Base-by-base conservation (phyloP, 768 basidiomycete genomes). In the Thelephora ganbajun region DNA sequence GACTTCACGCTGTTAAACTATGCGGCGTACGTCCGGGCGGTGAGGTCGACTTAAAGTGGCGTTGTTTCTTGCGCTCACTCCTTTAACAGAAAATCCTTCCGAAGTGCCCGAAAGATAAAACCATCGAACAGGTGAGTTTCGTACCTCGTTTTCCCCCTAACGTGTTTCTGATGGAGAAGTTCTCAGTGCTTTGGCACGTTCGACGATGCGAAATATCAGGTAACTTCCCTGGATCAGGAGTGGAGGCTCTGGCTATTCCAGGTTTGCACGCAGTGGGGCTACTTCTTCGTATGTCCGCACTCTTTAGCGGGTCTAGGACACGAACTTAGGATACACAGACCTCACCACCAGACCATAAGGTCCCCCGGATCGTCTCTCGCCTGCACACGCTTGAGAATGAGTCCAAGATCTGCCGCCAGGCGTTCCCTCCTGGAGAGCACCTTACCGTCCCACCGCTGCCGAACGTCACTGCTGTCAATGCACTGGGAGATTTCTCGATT, bases 251-350 rank as follows among this genome's bases (percentile, higher is more conserved):
- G 93, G 93, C 54, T 69, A 5, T 94, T 90, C 72, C 92, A 89
- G 65, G 86, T 90, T 46, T 92, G 90, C 68, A 91, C 88, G 0
- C 77, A 94, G 57, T 97, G 94, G 94, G 94, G 92, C 2, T 99
- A 89, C 63, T 92, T 94, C 61, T 79, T 72, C 26, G 88, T 85
- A 55, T 33, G 76, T 49, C 19, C 33, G 26, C 23, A 14, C 16
- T 9, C 2, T 7, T 41, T 19, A 23, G 26, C 18, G 9, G 9
- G 22, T 33, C n/a, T 6, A 18, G 9, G 1, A 37, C 7, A 14
- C 14, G 12, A 30, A 11, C 16, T 30, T 39, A 44, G 46, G 11
- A 22, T 19, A 11, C 18, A 1, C 47, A 89, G 84, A 80, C 82
- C 11, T 74, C 85, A 1, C 87, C 87, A 2, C 83, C 83, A 1